Percentiles rank a stretch among this genome's conserved stretches.
phyloP scores from a whole-genome alignment of 352 stramenopile species.

The Globisporangium heterothallicum region DNA sequence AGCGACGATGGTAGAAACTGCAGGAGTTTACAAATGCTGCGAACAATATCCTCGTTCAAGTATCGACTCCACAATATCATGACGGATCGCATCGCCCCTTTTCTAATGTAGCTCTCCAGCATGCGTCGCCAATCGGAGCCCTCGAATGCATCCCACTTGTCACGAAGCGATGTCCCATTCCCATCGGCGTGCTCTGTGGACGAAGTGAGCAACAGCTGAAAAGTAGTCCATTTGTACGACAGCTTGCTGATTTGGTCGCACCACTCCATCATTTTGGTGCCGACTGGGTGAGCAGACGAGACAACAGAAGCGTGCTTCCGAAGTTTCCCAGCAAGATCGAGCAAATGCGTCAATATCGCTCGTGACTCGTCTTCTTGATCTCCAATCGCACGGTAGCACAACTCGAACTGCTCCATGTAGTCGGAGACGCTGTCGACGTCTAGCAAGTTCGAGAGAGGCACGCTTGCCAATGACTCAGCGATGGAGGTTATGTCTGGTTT shows the following conservation, averaged over 20 bases:
- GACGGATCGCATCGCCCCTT: conserved; percentile 45
- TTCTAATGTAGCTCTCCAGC: conserved; percentile 38
- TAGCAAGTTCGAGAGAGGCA: conserved; percentile 6
- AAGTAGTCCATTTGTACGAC: conserved; percentile 68
- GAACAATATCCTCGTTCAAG: conserved; percentile 21
- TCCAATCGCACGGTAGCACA: conserved; percentile 8
- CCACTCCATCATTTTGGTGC: conserved; percentile 11
- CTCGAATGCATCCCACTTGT: conserved; percentile 36
- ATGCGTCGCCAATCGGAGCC: conserved; percentile 25
- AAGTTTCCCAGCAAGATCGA: conserved; percentile 6
- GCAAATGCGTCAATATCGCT: conserved; percentile 6
- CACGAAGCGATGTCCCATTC: conserved; percentile 4
- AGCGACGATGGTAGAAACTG: conserved; percentile 28
- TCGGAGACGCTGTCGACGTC: background rate
- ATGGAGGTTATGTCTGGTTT: conserved; percentile 1
- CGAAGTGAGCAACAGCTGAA: conserved; percentile 44
- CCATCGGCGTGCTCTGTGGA: conserved; percentile 1
- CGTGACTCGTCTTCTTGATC: conserved; percentile 12
- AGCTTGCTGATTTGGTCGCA: conserved; percentile 26
- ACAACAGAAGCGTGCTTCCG: background rate
- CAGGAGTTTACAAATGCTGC: conserved; percentile 34
- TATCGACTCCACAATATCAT: conserved; percentile 57
- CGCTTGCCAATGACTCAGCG: conserved; percentile 2
- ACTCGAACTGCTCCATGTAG: conserved; percentile 5
- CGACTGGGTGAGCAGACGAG: background rate